Base-by-base conservation (phyloP, 2,329 filamentous ascomycete species). In the Epichloe sylvatica region DNA sequence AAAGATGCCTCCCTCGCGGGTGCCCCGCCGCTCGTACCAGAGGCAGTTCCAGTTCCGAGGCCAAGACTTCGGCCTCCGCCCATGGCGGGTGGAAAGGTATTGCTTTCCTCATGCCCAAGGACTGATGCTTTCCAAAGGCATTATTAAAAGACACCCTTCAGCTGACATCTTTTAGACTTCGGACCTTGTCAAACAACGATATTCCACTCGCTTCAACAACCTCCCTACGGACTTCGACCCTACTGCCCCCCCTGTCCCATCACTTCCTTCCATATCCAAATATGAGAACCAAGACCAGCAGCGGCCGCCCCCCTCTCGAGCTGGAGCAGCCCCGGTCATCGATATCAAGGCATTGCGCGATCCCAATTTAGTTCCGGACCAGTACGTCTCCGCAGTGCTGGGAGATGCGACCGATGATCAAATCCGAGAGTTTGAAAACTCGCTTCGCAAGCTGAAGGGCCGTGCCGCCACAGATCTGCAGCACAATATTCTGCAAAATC, bases 401-500 rank as follows among this genome's bases (percentile, higher is more conserved):
- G 81, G 85, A 60, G 88, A 95, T 63, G 89, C 90, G 8, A 86
- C 85, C 4, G 90, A 94, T 59, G 81, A 86, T 54, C 87, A 95
- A 56, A 94, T 96, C 52, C 79, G 80, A 55, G 82, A 85, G 47
- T 96, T 85, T 63, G 86, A 94, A 63, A 74, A 78, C 46, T 81
- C 81, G 21, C 72, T 96, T 41, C 81, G 81, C 55, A 84, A 83
- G 58, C 74, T 92, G 50, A 91, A 91, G 66, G 77, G 77, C 56
- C 80, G 86, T 50, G 89, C 88, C 8, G 83, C 84, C 5, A 76
- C 81, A 45, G 90, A 97, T 58, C 74, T 98, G 21, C 91, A 97
- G 66, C 87, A 94, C 62, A 97, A 90, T 67, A 85, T 98, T 46
- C 91, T 94, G 67, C 90, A 96, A 66, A 98, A 98, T 67, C 82